phyloP scores from a whole-genome alignment of 768 basidiomycete species.

The Russula ochroleuca region DNA sequence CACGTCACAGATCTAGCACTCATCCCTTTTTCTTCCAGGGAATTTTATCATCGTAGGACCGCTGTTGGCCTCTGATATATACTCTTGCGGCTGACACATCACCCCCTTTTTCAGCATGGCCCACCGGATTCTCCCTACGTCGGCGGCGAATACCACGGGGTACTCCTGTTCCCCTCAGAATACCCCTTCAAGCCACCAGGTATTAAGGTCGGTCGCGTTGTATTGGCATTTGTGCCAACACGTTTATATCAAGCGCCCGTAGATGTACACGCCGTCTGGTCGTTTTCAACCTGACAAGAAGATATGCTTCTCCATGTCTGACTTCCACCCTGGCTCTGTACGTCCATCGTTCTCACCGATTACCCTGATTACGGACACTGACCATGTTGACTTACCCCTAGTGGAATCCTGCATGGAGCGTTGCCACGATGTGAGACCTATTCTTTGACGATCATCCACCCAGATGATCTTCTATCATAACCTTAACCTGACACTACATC shows the following conservation, averaged over 20 bases:
- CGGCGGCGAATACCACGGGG: slow-evolving; percentile 92
- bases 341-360: slow-evolving; percentile 34
- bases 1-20: neutral
- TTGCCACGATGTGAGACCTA: slow-evolving; percentile 78
- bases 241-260: slow-evolving; percentile 20
- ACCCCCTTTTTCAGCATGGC: slow-evolving; percentile 57
- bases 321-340: slow-evolving; percentile 87
- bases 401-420: slow-evolving; percentile 97
- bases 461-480: slow-evolving; percentile 7
- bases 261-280: slow-evolving; percentile 92
- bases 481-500: slow-evolving; percentile 17
- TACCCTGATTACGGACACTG: neutral
- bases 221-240: neutral
- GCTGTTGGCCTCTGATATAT: neutral
- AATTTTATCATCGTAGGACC: slow-evolving; percentile 83
- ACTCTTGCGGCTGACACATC: slow-evolving; percentile 14
- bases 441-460: slow-evolving; percentile 7
- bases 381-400: slow-evolving; percentile 32
- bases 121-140: slow-evolving; percentile 89
- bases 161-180: slow-evolving; percentile 87
- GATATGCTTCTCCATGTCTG: slow-evolving; percentile 98
- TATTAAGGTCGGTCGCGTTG: slow-evolving; percentile 64
- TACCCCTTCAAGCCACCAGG: slow-evolving; percentile 97
- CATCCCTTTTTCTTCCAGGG: slow-evolving; percentile 48
- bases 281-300: slow-evolving; percentile 90